Base-by-base conservation (phyloP, 139 green algal species). In the Chlorella sorokiniana region DNA sequence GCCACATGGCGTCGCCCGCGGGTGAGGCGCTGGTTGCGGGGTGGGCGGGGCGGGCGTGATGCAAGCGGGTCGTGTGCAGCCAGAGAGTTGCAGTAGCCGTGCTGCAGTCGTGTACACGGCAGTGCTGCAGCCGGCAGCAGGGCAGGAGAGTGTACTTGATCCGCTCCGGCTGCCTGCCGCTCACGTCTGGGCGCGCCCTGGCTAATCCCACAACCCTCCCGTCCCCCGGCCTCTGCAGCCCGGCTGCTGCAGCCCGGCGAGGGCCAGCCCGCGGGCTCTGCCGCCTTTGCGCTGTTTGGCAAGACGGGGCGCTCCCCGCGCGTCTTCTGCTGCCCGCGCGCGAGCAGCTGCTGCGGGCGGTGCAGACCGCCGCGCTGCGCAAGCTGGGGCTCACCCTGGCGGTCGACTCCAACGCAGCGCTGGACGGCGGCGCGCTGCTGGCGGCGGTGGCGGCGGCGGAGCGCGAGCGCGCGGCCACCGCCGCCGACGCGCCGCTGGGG, bases 201-300 rank as follows among this genome's bases (percentile, higher is more conserved):
- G n/a, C n/a, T n/a, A n/a, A n/a, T n/a, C n/a, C n/a, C n/a, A n/a
- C n/a, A n/a, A n/a, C 48, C 20, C 25, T 18, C 31, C 35, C 38
- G 37, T 41, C 0, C 35, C 14, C 0, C 10, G 35, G 1, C 16
- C 22, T 6, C 69, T 87, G 64, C 44, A 61, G 76, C 65, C 35
- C n/a, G 79, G 33, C 45, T 76, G 48, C 44, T 76, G 69, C 18
- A 45, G 44, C 35, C 83, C 51, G 37, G 37, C 62, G 76, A 74
- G 44, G 76, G 62, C 22, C 76, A 82, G 63, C 76, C 81, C 6
- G 8, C 80, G 10, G 72, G 85, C 33, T 44, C 78, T 38, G 40
- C 67, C 51, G 75, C 83, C 2, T 91, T 94, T 85, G 90, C 91
- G 11, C 74, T 94, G 45, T 83, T 90, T 69, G 83, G 79, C 22